These are phyloP conservation scores for Acrocalymma vagum DNA, from an alignment of 2,329 filamentous ascomycete species.

Conservation along the genomic window DNA sequence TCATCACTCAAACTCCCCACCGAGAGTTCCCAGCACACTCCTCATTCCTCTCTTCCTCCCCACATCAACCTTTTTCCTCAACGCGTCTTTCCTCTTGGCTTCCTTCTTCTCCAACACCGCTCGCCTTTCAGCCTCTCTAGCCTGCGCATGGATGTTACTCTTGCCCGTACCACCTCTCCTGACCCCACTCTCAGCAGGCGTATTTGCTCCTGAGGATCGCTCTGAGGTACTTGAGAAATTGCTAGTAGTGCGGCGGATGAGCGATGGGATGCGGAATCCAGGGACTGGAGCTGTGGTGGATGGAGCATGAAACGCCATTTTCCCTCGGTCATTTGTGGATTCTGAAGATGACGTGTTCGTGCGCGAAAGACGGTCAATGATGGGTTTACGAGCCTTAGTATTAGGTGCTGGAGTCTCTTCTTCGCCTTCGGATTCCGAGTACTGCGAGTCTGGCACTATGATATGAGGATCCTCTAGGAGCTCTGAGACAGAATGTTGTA, in stretches of 20 bases:
- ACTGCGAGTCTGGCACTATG: constrained; percentile 64
- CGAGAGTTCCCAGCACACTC: constrained; percentile 42
- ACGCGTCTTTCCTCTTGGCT: constrained; percentile 58
- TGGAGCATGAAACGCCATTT: constrained; percentile 64
- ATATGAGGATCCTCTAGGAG: constrained; percentile 72
- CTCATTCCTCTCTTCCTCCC: constrained; percentile 35
- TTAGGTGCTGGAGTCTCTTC: constrained; percentile 48
- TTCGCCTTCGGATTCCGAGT: constrained; percentile 52
- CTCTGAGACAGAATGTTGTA: constrained; percentile 83
- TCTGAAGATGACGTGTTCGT: constrained; percentile 59
- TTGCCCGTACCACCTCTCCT: constrained; percentile 64
- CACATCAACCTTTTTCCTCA: constrained; percentile 53
- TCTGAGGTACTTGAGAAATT: constrained; percentile 43
- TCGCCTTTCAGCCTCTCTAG: constrained; percentile 65
- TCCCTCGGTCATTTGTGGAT: constrained; percentile 43
- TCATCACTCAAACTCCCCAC: constrained; percentile 50
- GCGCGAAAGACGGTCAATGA: constrained; percentile 78
- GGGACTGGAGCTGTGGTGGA: constrained; percentile 42
- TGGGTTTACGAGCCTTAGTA: constrained; percentile 45
- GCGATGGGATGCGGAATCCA: constrained; percentile 72
- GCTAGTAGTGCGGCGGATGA: constrained; percentile 78
- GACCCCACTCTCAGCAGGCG: constrained; percentile 44
- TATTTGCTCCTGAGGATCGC: constrained; percentile 41
- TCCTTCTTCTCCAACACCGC: constrained; percentile 61
- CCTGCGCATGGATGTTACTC: constrained; percentile 67